Percentiles rank a stretch among this genome's conserved stretches.
Evolutionary conservation across 805 yeast genomes (phyloP).

Genomic region (Metschnikowia lachancei): DNA sequence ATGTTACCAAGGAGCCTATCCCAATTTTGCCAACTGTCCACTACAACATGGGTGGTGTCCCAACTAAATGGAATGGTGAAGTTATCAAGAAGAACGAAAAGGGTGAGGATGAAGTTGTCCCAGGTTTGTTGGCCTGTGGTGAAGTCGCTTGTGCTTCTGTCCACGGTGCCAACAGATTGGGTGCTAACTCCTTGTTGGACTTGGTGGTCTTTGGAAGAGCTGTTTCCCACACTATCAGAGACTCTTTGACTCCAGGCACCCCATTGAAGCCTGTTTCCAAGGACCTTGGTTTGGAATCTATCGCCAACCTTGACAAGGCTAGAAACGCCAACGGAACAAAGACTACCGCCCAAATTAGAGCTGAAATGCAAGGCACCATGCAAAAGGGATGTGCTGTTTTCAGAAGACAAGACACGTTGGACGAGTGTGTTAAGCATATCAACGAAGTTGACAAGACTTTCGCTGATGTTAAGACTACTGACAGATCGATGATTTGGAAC

Average conservation of each 20-base stretch:
- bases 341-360: constrained; percentile 85
- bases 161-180: constrained; percentile 98
- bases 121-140: constrained; percentile 96
- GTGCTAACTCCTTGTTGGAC: constrained; percentile 96
- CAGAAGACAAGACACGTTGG: constrained; percentile 89
- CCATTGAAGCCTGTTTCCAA: constrained; percentile 82
- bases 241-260: constrained; percentile 79
- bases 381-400: constrained; percentile 96
- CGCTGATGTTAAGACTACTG: constrained; percentile 78
- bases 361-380: constrained; percentile 93
- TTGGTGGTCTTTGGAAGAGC: constrained; percentile 98
- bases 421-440: constrained; percentile 84
- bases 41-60: constrained; percentile 99
- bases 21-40: constrained; percentile 98
- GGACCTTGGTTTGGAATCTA: constrained; percentile 84
- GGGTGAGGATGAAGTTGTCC: constrained; percentile 88
- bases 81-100: constrained; percentile 75
- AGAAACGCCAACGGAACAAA: constrained; percentile 82
- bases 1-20: constrained; percentile 98
- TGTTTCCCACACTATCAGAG: constrained; percentile 87
- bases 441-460: constrained; percentile 71
- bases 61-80: constrained; percentile 97
- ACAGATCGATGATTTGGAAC: constrained; percentile 98
- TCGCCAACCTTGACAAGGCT: constrained; percentile 83
- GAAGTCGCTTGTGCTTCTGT: constrained; percentile 99